Percentiles rank a stretch among this genome's conserved stretches.
Evolutionary conservation across 2,329 filamentous ascomycete species (phyloP).

Genomic region (Penicillium sp.): DNA sequence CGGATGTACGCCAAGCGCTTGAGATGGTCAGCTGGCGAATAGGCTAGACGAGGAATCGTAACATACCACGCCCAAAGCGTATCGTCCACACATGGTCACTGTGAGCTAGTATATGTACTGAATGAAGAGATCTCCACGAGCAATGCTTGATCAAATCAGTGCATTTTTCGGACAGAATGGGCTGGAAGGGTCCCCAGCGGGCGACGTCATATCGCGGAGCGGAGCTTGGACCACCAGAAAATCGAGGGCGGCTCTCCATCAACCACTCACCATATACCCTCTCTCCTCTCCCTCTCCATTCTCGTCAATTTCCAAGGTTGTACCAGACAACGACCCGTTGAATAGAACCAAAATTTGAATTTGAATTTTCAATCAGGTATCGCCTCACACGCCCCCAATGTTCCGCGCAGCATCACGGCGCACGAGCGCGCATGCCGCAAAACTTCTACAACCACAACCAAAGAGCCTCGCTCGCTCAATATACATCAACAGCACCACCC

Average conservation of each 20-base stretch:
- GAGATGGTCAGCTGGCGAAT: conserved; percentile 9
- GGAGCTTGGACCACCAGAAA: conserved; percentile 28
- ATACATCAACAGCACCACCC: conserved; percentile 15
- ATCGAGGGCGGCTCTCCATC: conserved; percentile 12
- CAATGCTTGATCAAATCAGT: background rate
- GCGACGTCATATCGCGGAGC: conserved; percentile 30
- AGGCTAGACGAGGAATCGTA: background rate
- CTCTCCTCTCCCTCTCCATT: background rate
- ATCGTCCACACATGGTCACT: conserved; percentile 64
- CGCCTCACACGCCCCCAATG: conserved; percentile 14
- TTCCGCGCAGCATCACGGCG: conserved; percentile 30
- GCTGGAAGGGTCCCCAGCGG: background rate
- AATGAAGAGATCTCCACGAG: background rate
- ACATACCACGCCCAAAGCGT: conserved; percentile 61
- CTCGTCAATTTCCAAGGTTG: background rate
- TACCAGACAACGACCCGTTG: background rate
- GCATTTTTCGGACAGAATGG: background rate
- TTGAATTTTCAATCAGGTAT: background rate
- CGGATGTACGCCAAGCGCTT: conserved; percentile 76
- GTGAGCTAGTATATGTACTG: background rate
- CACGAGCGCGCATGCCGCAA: conserved; percentile 24
- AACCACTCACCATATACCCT: conserved; percentile 1
- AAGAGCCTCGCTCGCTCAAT: conserved; percentile 21
- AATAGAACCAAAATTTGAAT: background rate
- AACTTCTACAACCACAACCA: conserved; percentile 16